These are phyloP conservation scores for Carallia pectinifolia DNA, from an alignment of 345 rosid species.

Conservation along the genomic window DNA sequence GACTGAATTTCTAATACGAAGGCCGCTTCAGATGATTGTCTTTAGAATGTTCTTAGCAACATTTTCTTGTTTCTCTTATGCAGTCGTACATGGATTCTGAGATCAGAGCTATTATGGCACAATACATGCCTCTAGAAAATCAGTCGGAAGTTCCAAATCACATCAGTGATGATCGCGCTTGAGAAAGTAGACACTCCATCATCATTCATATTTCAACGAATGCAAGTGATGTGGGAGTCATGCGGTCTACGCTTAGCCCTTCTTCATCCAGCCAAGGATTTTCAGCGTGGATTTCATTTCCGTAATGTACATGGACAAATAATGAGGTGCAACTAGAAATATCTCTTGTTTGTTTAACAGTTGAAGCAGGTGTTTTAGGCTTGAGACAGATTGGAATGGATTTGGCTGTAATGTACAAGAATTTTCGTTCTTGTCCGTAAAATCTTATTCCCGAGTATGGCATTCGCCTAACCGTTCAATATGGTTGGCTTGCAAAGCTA, in stretches of 20 bases:
- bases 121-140: conserved; percentile 95
- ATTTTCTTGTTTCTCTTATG: conserved; percentile 7
- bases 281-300: conserved; percentile 12
- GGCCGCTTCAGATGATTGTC: too few species aligned
- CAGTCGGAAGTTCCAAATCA: conserved; percentile 71
- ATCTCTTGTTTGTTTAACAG: conserved; percentile 15
- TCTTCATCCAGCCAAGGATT: conserved; percentile 15
- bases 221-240: conserved; percentile 5
- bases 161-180: conserved; percentile 51
- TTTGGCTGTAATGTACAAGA: conserved; percentile 20
- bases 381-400: conserved; percentile 15
- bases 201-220: not conserved
- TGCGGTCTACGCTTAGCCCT: not conserved
- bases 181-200: conserved; percentile 13
- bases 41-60: too few species aligned
- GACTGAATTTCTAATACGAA: too few species aligned
- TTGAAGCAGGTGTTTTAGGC: conserved; percentile 24
- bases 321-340: conserved; percentile 25
- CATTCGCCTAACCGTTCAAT: too few species aligned
- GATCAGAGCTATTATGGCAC: conserved; percentile 97
- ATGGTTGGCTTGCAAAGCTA: not conserved
- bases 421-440: conserved; percentile 4
- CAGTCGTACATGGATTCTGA: conserved; percentile 99
- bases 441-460: not conserved
- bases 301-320: conserved; percentile 28